These are phyloP conservation scores for Neoboletus subvelutipes DNA, from an alignment of 768 basidiomycete genomes.

Conservation along the genomic window DNA sequence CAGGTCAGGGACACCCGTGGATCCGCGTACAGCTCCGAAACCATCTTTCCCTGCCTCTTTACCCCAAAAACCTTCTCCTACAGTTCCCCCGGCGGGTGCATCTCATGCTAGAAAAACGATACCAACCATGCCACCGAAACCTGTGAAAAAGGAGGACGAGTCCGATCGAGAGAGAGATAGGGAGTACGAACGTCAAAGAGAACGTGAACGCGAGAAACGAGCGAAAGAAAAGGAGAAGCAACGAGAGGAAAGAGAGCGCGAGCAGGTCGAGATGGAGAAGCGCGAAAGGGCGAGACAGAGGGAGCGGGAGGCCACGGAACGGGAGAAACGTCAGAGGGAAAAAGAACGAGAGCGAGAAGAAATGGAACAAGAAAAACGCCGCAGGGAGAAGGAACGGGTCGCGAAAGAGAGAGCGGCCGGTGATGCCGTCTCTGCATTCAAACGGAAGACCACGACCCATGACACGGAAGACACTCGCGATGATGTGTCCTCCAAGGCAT, in stretches of 20 bases:
- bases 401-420: conserved; percentile 22
- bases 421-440: conserved; percentile 23
- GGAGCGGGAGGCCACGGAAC: conserved; percentile 24
- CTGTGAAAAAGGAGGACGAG: conserved; percentile 27
- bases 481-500: conserved; percentile 10
- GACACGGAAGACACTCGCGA: conserved; percentile 35
- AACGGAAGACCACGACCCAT: conserved; percentile 40
- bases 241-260: conserved; percentile 23
- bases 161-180: conserved; percentile 28
- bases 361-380: conserved; percentile 19
- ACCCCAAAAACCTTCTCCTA: conserved; percentile 35
- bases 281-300: conserved; percentile 22
- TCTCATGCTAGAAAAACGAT: conserved; percentile 32
- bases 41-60: conserved; percentile 32
- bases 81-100: conserved; percentile 24
- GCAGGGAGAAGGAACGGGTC: conserved; percentile 25
- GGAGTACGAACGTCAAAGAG: conserved; percentile 25
- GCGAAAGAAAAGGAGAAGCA: conserved; percentile 24
- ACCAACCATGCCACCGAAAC: conserved; percentile 21
- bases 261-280: conserved; percentile 20
- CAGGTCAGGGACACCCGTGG: conserved; percentile 28
- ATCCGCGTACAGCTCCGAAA: conserved; percentile 29
- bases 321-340: conserved; percentile 27
- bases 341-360: conserved; percentile 26
- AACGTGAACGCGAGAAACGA: conserved; percentile 28